phyloP scores from a whole-genome alignment of 495 filamentous ascomycete species.

The Trichoderma virens region DNA sequence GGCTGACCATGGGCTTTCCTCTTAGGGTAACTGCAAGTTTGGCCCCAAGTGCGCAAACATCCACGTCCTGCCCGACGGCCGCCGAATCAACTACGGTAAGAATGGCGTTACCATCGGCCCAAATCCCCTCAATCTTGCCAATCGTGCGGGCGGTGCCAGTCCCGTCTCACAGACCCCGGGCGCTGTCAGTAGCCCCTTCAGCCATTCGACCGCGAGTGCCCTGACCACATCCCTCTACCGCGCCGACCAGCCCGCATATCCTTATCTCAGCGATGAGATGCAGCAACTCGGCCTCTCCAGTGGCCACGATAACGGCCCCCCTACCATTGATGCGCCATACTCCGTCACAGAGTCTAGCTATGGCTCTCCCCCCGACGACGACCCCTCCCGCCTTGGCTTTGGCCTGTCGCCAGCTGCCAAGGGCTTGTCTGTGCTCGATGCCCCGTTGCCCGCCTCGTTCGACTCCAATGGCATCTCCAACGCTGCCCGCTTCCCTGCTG shows the following conservation, averaged over 20 bases:
- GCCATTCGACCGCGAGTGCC: slow-evolving; percentile 55
- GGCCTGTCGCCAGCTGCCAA: slow-evolving; percentile 67
- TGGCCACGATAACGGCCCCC: slow-evolving; percentile 45
- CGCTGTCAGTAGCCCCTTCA: background rate
- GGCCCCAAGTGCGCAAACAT: slow-evolving; percentile 94
- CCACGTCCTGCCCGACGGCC: slow-evolving; percentile 89
- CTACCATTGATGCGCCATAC: slow-evolving; percentile 73
- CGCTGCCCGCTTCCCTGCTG: slow-evolving; percentile 65
- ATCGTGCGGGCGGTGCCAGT: slow-evolving; percentile 55
- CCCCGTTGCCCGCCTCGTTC: slow-evolving; percentile 88
- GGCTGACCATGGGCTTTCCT: slow-evolving; percentile 10
- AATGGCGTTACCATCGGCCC: slow-evolving; percentile 44
- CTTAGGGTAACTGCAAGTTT: slow-evolving; percentile 96
- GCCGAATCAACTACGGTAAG: slow-evolving; percentile 69
- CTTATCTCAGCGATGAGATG: slow-evolving; percentile 36
- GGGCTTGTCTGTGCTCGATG: slow-evolving; percentile 81
- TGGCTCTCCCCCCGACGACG: slow-evolving; percentile 80
- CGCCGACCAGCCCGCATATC: slow-evolving; percentile 48
- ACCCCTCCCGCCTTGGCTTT: slow-evolving; percentile 45
- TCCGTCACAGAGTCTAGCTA: slow-evolving; percentile 71
- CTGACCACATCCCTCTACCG: slow-evolving; percentile 77
- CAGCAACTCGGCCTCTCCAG: slow-evolving; percentile 22
- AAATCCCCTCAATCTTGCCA: slow-evolving; percentile 51
- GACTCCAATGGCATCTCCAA: slow-evolving; percentile 94
- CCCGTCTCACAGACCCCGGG: slow-evolving; percentile 34